Evolutionary conservation across 306 rosid species (phyloP), one percentile per base, ranked within the genome.

Genomic region (Rosa chinensis): DNA sequence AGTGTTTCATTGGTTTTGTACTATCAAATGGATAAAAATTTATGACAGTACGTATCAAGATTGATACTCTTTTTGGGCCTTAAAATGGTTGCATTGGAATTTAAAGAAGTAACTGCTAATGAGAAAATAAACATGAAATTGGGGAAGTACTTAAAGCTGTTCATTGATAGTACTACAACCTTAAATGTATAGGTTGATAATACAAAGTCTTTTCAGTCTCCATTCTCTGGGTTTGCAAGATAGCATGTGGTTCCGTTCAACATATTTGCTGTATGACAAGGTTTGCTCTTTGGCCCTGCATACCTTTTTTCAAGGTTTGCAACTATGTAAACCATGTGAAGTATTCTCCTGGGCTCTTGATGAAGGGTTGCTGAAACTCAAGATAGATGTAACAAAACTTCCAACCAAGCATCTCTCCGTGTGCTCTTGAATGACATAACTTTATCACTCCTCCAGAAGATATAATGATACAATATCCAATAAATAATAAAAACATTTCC

Each of bases 181-280:
- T 69, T 43, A 43, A 69, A 69, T n/a, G 53, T 42, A 67, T 49
- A 2, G 16, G 49, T 47, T 39, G 48, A 20, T 6, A 40, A 56
- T 56, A 74, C 42, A 74, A 58, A 42, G 40, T 11, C 45, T 10
- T 62, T 75, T 45, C 79, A 32, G 37, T 75, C 59, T 44, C 70
- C 70, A 6, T 5, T 32, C 44, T 45, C 70, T 6, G 70, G 16
- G 39, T 37, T 53, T 37, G 62, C 44, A 8, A 52, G 32, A 3
- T 37, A 18, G 32, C 76, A 72, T 62, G 40, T 5, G 4, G 45
- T 39, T 55, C 17, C 43, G 10, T 28, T 12, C 37, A 21, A 14
- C 10, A 21, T 39, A 42, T 55, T 39, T 55, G 35, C 32, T 59
- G 21, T 11, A 16, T 8, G 5, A 48, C 42, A 40, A 23, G 20